Conservation (phyloP, 2,329 filamentous ascomycete genomes). For the Aureobasidium sp. region DNA sequence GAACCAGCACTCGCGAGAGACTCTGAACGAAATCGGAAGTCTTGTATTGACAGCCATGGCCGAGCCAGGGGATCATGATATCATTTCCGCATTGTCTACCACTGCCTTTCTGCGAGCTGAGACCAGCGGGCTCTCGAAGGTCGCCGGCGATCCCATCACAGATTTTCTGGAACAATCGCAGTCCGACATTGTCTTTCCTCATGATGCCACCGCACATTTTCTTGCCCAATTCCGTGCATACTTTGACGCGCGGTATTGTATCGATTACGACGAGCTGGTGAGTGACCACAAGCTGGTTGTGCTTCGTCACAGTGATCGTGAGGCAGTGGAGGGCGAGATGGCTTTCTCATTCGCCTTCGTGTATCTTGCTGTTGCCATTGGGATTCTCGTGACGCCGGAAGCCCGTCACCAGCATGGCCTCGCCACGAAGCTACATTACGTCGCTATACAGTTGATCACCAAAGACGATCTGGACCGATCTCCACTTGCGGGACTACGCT, state of each 20-base stretch:
- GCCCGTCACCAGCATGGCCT: neutral
- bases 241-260: neutral
- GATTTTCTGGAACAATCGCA: neutral
- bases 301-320: neutral
- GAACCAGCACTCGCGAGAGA: neutral
- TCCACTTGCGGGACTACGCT: neutral
- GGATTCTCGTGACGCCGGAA: neutral
- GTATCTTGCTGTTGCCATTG: constrained; percentile 2
- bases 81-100: neutral
- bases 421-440: neutral
- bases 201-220: neutral
- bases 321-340: neutral
- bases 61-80: constrained; percentile 1
- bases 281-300: neutral
- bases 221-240: neutral
- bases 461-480: neutral
- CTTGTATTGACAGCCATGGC: constrained; percentile 4
- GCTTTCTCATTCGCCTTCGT: neutral
- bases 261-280: neutral
- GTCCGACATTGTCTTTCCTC: neutral
- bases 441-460: neutral
- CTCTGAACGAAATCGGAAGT: neutral
- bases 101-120: neutral
- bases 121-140: neutral
- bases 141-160: neutral